Conservation (phyloP, 2,329 filamentous ascomycete species). For the Emericellopsis cladophorae region DNA sequence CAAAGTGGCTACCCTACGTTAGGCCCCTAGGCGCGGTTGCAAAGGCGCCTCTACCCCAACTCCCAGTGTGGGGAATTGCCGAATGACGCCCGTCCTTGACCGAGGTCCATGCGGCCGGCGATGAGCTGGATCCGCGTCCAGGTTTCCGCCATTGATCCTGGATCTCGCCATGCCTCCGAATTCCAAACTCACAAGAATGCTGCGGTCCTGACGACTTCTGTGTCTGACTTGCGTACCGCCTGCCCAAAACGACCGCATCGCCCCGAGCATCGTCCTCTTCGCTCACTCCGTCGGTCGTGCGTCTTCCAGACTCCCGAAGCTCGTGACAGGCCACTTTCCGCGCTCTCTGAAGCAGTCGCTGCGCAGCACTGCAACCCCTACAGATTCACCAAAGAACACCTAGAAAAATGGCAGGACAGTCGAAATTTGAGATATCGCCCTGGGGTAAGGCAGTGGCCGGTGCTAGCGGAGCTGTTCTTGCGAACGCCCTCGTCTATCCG, state of each 20-base stretch:
- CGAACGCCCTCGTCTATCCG: constrained; percentile 91
- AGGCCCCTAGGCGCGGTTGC: not conserved
- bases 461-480: constrained; percentile 82
- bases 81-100: constrained; percentile 2
- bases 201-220: too few species aligned
- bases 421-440: constrained; percentile 66
- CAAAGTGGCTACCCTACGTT: too few species aligned
- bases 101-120: constrained; percentile 1
- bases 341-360: too few species aligned
- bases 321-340: too few species aligned
- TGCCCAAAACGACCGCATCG: not conserved
- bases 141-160: not conserved
- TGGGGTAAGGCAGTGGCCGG: constrained; percentile 92
- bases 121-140: constrained; percentile 1
- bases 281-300: too few species aligned
- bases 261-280: not conserved
- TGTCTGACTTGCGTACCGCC: too few species aligned
- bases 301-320: too few species aligned
- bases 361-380: not conserved
- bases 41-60: too few species aligned
- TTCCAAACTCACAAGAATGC: not conserved
- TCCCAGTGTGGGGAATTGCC: constrained; percentile 2
- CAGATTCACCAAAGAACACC: not conserved
- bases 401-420: constrained; percentile 20
- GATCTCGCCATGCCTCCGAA: not conserved